These are phyloP conservation scores for Lyophyllum atratum DNA, from an alignment of 768 basidiomycete species.

Conservation along the genomic window DNA sequence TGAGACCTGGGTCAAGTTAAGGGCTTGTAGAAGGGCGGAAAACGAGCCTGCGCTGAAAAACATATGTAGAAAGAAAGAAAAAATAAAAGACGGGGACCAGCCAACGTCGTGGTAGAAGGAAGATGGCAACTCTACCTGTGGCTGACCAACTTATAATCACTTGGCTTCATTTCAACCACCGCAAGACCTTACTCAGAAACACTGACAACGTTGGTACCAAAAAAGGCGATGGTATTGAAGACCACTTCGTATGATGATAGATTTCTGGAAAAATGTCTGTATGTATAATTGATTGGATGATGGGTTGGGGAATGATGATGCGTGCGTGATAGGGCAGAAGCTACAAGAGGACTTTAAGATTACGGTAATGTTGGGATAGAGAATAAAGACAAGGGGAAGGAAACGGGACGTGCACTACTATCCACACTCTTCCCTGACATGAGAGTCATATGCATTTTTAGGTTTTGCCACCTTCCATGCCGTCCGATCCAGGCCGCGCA, in stretches of 20 bases:
- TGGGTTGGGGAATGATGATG: constrained; percentile 39
- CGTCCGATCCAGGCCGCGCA: constrained; percentile 2
- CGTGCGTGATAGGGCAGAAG: constrained; percentile 30
- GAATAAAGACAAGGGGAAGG: constrained; percentile 25
- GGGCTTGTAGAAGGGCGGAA: constrained; percentile 30
- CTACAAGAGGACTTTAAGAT: constrained; percentile 25
- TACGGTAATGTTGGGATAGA: constrained; percentile 25
- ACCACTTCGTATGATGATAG: neutral
- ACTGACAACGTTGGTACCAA: neutral
- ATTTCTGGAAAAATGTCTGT: constrained; percentile 24
- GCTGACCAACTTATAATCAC: neutral
- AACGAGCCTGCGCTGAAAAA: constrained; percentile 24
- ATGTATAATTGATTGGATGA: constrained; percentile 26
- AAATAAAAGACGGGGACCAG: constrained; percentile 19
- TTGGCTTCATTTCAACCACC: neutral
- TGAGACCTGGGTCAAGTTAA: constrained; percentile 29
- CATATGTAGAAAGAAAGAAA: constrained; percentile 25
- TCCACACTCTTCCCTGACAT: constrained; percentile 36
- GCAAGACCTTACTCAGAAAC: no score
- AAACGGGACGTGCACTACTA: constrained; percentile 50
- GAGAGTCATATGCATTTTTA: constrained; percentile 21
- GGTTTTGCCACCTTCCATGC: constrained; percentile 12
- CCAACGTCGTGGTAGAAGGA: constrained; percentile 15
- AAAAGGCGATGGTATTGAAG: constrained; percentile 5
- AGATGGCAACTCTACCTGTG: neutral